phyloP scores from a whole-genome alignment of 2,329 filamentous ascomycete genomes.

The Alternaria brassicae region DNA sequence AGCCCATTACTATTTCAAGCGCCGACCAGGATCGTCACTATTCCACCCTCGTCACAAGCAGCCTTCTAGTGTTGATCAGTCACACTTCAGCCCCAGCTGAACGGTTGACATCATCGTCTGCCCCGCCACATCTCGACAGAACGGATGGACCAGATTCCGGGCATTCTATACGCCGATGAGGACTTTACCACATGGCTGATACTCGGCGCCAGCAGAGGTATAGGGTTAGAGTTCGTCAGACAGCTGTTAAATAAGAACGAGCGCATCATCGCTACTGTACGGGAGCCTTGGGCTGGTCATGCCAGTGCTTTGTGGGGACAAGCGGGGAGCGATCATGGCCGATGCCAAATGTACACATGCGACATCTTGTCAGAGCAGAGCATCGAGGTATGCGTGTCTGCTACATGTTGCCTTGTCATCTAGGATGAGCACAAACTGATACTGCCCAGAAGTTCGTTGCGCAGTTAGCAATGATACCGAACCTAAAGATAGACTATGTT shows the following conservation, averaged over 20 bases:
- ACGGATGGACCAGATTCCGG: conserved; percentile 53
- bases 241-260: conserved; percentile 58
- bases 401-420: background rate
- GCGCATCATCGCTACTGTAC: conserved; percentile 60
- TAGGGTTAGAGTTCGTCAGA: conserved; percentile 61
- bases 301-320: conserved; percentile 52
- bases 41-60: background rate
- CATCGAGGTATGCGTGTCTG: conserved; percentile 52
- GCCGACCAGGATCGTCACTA: conserved; percentile 1
- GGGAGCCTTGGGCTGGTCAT: conserved; percentile 52
- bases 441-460: conserved; percentile 52
- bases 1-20: conserved; percentile 10
- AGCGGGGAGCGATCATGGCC: conserved; percentile 54
- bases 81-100: background rate
- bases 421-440: background rate
- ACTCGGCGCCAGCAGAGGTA: conserved; percentile 57
- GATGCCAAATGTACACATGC: conserved; percentile 58
- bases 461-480: conserved; percentile 50
- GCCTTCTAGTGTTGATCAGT: conserved; percentile 1
- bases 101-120: conserved; percentile 23
- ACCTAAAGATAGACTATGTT: conserved; percentile 60
- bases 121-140: conserved; percentile 23
- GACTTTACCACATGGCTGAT: conserved; percentile 56
- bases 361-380: conserved; percentile 62
- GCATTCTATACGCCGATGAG: conserved; percentile 52